Percentiles rank a stretch among this genome's conserved stretches.
These are phyloP conservation scores for Cenococcum geophilum DNA, from an alignment of 495 filamentous ascomycete species.

Conservation along the genomic window DNA sequence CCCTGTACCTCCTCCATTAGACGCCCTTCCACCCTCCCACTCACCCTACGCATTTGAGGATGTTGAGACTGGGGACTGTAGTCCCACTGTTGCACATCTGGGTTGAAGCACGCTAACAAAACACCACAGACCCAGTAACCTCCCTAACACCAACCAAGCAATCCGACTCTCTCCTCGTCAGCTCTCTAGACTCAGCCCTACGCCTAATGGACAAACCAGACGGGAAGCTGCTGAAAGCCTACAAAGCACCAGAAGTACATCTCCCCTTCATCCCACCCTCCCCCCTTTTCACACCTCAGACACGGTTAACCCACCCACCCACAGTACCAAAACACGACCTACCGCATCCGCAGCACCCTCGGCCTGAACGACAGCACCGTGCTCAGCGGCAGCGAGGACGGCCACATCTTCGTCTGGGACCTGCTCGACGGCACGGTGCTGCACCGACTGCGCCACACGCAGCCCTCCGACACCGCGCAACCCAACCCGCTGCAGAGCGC, in stretches of 20 bases:
- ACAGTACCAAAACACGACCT: conserved; percentile 34
- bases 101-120: conserved; percentile 34
- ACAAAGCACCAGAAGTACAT: conserved; percentile 37
- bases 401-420: conserved; percentile 83
- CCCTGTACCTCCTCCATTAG: too few species aligned
- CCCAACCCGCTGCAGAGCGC: neutral
- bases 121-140: conserved; percentile 47
- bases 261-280: neutral
- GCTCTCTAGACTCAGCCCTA: conserved; percentile 67
- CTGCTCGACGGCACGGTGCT: conserved; percentile 67
- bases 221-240: conserved; percentile 68
- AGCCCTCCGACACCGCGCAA: conserved; percentile 14
- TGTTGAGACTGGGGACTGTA: too few species aligned
- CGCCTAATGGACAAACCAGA: conserved; percentile 73
- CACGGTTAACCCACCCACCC: neutral
- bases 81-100: too few species aligned
- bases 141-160: conserved; percentile 63
- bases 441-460: conserved; percentile 34
- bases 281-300: neutral
- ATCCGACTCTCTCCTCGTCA: conserved; percentile 67
- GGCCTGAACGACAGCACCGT: conserved; percentile 62
- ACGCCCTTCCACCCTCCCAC: neutral
- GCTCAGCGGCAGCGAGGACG: conserved; percentile 76
- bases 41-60: too few species aligned
- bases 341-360: conserved; percentile 35